Conservation (phyloP, 257 asterid genomes). For the Euphrasia confusa region DNA sequence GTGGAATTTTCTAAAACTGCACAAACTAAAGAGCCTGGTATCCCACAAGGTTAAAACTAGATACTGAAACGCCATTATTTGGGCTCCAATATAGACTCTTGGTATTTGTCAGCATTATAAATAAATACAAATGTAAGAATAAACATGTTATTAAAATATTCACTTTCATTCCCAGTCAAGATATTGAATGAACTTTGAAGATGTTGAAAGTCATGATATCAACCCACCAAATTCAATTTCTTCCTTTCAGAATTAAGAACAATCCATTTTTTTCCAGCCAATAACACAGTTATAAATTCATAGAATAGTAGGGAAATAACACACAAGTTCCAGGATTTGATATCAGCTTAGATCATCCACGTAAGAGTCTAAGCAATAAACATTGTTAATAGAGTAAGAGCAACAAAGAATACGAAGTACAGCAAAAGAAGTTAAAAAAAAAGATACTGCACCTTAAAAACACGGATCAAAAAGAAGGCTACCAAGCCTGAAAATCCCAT, state of each 20-base stretch:
- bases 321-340: constrained; percentile 7
- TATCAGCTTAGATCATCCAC: constrained; percentile 19
- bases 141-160: background rate
- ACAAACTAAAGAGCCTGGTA: background rate
- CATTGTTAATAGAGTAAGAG: constrained; percentile 13
- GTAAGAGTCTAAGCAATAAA: constrained; percentile 15
- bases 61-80: background rate
- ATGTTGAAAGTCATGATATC: constrained; percentile 5
- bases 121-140: background rate
- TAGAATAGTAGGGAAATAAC: background rate
- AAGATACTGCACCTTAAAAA: constrained; percentile 57
- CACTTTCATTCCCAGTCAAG: constrained; percentile 1
- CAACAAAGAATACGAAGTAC: constrained; percentile 15
- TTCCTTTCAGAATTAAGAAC: background rate
- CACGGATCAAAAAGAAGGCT: constrained; percentile 83
- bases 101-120: background rate
- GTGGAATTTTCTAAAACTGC: background rate
- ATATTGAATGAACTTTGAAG: background rate
- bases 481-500: constrained; percentile 98
- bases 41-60: background rate
- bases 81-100: background rate
- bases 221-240: constrained; percentile 5
- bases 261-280: background rate
- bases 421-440: constrained; percentile 10
- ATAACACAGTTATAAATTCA: background rate